Base-by-base conservation (phyloP, 2,329 filamentous ascomycete genomes). In the Pseudocercospora fuligena region DNA sequence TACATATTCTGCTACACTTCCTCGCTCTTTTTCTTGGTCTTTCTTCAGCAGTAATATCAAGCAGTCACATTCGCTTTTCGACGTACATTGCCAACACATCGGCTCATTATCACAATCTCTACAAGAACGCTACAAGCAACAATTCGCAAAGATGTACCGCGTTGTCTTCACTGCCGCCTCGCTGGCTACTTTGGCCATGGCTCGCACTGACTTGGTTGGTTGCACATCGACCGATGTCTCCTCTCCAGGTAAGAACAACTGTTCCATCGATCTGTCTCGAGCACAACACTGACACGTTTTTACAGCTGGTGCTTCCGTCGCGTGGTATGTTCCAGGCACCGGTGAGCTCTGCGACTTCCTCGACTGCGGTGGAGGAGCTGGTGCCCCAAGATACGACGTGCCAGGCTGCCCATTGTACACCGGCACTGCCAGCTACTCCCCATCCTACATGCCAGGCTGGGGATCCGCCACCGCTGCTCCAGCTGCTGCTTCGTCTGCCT, bases 301-400 rank as follows among this genome's bases (percentile, higher is more conserved):
- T 16, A 14, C 74, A 56, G 75, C 78, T 66, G 84, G 83, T 71
- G 81, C 82, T 51, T 84, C 82, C 63, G 67, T 84, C 56, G 77
- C 88, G 73, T 90, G 83, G 82, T 90, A 87, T 77, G 84, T 89
- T 61, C 88, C 88, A 1, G 87, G 79, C 70, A 87, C 85, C 19
- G 87, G 88, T 75, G 88, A 90, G 80, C 81, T 90, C 75, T 91
- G 89, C 83, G 81, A 82, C 11, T 74, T 87, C 68, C 82, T 88
- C 71, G 89, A 91, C 83, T 91, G 89, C 78, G 89, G 89, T 65
- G 89, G 89, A 70, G 89, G 88, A 63, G 83, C 85, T 54, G 89
- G 88, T 8, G 87, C 89, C 2, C 85, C 87, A 67, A 90, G 74
- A 81, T 87, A 85, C 16, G 85, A 83, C 27, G 85, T 88, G 23